Base-by-base conservation (phyloP, 2,329 filamentous ascomycete species). In the Dryadomyces sulphureus region DNA sequence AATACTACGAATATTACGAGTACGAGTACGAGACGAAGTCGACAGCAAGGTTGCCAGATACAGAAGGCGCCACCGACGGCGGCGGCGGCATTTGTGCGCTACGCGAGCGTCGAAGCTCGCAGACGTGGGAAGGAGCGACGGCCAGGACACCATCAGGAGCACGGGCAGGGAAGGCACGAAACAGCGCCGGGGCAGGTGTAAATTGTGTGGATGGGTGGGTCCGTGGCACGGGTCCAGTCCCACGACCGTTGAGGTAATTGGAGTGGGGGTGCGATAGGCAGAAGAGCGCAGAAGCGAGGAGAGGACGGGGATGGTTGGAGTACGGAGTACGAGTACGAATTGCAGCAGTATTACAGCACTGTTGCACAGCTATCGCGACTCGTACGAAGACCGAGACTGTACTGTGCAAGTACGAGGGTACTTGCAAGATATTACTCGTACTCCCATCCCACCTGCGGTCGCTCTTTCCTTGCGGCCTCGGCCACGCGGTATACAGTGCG, bases 221-320 rank as follows among this genome's bases (percentile, higher is more conserved):
- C 24, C 25, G 7, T 42, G 41, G 41, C 27, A 43, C 20, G 41
- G 41, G 41, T 43, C 41, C n/a, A n/a, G n/a, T n/a, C 25, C 20
- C 20, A 14, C n/a, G n/a, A 27, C 41, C 41, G 41, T 36, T 36
- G 40, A 32, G 40, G 40, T 25, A 21, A 35, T 36, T 24, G 17
- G 32, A 5, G 41, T 43, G 41, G 41, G 41, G 41, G 41, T 17
- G 41, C 27, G 41, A 42, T 42, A 42, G 34, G 41, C 41, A 42
- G 22, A 27, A 27, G 5, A 22, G 19, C 27, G 14, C 27, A 14
- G 27, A 36, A 19, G 11, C n/a, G 7, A 36, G 14, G 17, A 36
- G 34, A 36, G 34, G 16, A 7, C 11, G 36, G 16, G 16, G 27
- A 9, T 9, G 16, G 27, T 8, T 12, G 27, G 9, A 32, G 27